Evolutionary conservation across 176 grass and related monocot species (phyloP).

Genomic region (Elaeis guineensis): DNA sequence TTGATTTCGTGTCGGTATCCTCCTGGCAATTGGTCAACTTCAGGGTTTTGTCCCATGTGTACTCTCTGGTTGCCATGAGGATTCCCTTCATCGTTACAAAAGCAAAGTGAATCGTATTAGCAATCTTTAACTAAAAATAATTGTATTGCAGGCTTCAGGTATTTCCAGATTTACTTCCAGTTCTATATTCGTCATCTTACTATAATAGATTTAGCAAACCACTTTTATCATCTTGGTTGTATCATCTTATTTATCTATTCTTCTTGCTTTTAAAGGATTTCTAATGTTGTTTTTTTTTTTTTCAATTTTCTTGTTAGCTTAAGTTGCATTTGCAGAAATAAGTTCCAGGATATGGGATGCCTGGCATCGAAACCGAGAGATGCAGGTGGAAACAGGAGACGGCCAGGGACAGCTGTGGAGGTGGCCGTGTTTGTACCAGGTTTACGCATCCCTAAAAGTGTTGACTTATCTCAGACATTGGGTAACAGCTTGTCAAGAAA

Average conservation of each 20-base stretch:
- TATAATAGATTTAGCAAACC: background rate
- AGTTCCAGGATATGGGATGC: conserved; percentile 18
- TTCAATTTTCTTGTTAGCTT: background rate
- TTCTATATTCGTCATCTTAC: too few species aligned
- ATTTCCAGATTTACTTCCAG: too few species aligned
- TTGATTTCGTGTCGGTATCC: too few species aligned
- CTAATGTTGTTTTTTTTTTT: background rate
- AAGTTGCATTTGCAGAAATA: background rate
- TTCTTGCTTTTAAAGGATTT: too few species aligned
- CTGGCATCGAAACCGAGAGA: background rate
- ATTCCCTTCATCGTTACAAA: background rate
- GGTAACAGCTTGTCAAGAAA: conserved; percentile 6
- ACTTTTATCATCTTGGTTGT: background rate
- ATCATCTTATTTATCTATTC: too few species aligned
- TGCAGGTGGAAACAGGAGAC: conserved; percentile 12
- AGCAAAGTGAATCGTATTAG: background rate
- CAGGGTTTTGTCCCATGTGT: conserved; percentile 12
- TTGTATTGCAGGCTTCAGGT: background rate
- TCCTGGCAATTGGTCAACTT: background rate
- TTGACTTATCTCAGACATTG: conserved; percentile 11
- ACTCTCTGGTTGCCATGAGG: background rate
- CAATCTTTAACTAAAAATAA: too few species aligned
- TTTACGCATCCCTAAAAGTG: conserved; percentile 12
- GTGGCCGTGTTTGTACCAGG: conserved; percentile 23
- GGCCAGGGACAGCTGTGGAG: conserved; percentile 6